Conservation (phyloP, 164 flowering plant genomes). For the Vitis vinifera region DNA sequence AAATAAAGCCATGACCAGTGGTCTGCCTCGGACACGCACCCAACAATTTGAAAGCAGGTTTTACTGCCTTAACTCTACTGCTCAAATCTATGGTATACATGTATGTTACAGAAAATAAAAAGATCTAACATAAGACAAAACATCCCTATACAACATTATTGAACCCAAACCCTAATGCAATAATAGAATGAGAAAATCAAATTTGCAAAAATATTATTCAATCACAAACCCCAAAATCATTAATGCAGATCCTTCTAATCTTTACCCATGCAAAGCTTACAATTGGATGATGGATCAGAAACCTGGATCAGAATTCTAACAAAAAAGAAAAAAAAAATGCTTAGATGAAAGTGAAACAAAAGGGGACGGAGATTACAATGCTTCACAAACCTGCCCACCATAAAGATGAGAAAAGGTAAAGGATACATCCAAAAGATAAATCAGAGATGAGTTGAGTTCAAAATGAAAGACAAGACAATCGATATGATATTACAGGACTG, state of each 20-base stretch:
- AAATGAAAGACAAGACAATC: neutral
- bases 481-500: neutral
- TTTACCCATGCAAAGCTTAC: neutral
- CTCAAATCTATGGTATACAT: too few species aligned
- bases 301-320: neutral
- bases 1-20: too few species aligned
- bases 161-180: too few species aligned
- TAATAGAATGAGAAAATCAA: too few species aligned
- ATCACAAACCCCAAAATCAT: neutral
- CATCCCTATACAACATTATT: too few species aligned
- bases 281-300: neutral
- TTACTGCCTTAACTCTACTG: too few species aligned
- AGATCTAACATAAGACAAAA: too few species aligned
- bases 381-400: neutral
- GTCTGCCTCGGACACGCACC: too few species aligned
- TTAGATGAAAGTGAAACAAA: neutral
- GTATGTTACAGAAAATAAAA: too few species aligned
- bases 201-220: neutral
- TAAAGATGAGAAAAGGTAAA: neutral
- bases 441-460: too few species aligned
- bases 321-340: neutral
- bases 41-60: too few species aligned
- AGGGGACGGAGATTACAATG: neutral
- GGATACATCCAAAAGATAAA: neutral
- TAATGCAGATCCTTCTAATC: neutral